Percentiles rank a stretch among this genome's conserved stretches.
These are phyloP conservation scores for Collybia sp. DNA, from an alignment of 768 basidiomycete species.

Conservation along the genomic window DNA sequence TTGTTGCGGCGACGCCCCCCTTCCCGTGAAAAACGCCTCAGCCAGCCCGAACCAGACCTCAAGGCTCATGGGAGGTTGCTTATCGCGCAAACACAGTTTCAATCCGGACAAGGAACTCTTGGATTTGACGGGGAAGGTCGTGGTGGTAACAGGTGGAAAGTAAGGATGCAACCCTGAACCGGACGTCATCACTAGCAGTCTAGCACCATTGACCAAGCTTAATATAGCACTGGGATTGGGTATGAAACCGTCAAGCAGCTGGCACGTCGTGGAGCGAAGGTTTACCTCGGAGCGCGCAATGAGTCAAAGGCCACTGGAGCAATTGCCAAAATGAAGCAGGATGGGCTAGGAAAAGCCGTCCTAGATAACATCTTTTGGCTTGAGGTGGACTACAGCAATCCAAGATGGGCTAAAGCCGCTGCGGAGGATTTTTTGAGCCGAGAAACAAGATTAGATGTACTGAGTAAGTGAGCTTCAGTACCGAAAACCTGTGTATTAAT, in stretches of 20 bases:
- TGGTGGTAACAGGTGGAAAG: conserved; percentile 54
- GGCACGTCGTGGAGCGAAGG: conserved; percentile 43
- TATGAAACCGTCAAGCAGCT: conserved; percentile 41
- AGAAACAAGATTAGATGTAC: conserved; percentile 17
- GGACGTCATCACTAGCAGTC: conserved; percentile 4
- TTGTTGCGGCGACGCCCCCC: too few relatives aligned
- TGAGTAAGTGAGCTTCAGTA: conserved; percentile 6
- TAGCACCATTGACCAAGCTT: background rate
- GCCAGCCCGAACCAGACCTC: too few relatives aligned
- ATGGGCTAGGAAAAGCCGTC: conserved; percentile 23
- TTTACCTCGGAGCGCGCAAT: conserved; percentile 44
- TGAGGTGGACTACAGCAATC: conserved; percentile 30
- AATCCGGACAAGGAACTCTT: conserved; percentile 29
- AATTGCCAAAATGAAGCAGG: conserved; percentile 14
- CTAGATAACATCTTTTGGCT: conserved; percentile 27
- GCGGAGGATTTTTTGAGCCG: conserved; percentile 24
- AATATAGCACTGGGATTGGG: conserved; percentile 41
- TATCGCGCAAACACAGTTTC: conserved; percentile 16
- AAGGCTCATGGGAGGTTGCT: background rate
- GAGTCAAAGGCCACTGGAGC: conserved; percentile 23
- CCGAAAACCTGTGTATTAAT: background rate
- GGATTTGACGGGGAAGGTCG: conserved; percentile 41
- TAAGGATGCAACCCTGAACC: conserved; percentile 15
- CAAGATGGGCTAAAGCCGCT: conserved; percentile 25
- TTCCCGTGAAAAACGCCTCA: too few relatives aligned